Percentiles rank a stretch among this genome's conserved stretches.
These are phyloP conservation scores for Aureobasidium sp. DNA, from an alignment of 2,329 filamentous ascomycete genomes.

Conservation along the genomic window DNA sequence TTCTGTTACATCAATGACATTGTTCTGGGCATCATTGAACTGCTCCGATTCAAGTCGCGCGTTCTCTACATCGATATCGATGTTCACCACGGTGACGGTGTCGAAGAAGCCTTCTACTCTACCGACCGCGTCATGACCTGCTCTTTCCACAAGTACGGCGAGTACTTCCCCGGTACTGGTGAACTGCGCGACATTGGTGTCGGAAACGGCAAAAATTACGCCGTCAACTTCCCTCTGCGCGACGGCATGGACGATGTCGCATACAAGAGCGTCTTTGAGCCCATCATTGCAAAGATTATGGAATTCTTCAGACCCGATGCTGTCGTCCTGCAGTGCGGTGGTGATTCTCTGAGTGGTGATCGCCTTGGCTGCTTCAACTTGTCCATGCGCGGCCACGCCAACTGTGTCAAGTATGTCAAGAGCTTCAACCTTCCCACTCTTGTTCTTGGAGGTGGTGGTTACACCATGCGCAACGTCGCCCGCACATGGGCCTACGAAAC, in stretches of 20 bases:
- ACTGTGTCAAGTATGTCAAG: constrained; percentile 63
- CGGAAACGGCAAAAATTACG: constrained; percentile 59
- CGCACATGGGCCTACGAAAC: constrained; percentile 61
- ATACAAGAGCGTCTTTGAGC: constrained; percentile 63
- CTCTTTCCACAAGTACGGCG: constrained; percentile 67
- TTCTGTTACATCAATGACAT: constrained; percentile 53
- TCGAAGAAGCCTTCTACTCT: constrained; percentile 65
- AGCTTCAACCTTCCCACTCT: constrained; percentile 59
- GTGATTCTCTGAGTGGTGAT: constrained; percentile 61
- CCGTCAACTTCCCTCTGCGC: constrained; percentile 62
- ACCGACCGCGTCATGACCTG: constrained; percentile 66
- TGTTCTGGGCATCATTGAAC: constrained; percentile 58
- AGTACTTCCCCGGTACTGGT: constrained; percentile 65
- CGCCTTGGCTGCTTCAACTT: constrained; percentile 63
- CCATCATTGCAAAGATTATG: constrained; percentile 61
- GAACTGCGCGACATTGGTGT: constrained; percentile 63
- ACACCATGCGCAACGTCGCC: constrained; percentile 60
- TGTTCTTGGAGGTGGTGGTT: constrained; percentile 60
- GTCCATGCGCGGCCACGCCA: constrained; percentile 63
- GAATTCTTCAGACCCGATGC: constrained; percentile 61
- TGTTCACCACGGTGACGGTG: constrained; percentile 61
- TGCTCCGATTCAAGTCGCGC: constrained; percentile 56
- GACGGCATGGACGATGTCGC: constrained; percentile 60
- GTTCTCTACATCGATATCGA: constrained; percentile 63
- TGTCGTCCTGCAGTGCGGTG: constrained; percentile 62